Percentiles rank a stretch among this genome's conserved stretches.
Conservation (phyloP, 2,329 filamentous ascomycete species). For the Alternaria sp. region DNA sequence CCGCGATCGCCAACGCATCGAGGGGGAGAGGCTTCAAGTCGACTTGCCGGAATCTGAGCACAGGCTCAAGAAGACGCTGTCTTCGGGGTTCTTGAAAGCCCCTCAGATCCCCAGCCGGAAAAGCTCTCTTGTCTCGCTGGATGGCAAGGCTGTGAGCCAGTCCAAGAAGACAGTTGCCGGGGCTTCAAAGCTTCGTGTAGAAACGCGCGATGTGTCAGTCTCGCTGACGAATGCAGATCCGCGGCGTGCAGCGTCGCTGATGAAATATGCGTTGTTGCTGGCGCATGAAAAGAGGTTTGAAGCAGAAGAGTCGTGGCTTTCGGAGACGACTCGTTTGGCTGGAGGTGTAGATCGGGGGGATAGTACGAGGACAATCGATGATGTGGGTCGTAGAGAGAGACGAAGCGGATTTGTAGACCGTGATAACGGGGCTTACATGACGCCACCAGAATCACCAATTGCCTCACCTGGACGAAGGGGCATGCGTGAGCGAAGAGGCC, state of each 20-base stretch:
- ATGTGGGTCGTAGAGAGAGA: not conserved
- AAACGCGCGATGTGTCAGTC: not conserved
- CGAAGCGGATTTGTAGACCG: not conserved
- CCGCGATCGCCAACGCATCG: not conserved
- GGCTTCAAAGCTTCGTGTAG: not conserved
- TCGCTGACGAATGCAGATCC: constrained; percentile 3
- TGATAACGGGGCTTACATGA: not conserved
- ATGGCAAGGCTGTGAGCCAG: not conserved
- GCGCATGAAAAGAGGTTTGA: constrained; percentile 2
- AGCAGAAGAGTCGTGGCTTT: not conserved
- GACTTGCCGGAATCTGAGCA: not conserved
- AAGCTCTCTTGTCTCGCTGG: not conserved
- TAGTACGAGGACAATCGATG: not conserved
- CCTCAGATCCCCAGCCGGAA: constrained; percentile 33
- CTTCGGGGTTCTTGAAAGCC: not conserved
- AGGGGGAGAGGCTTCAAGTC: not conserved
- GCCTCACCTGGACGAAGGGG: not conserved
- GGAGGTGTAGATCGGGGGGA: not conserved
- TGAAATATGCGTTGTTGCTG: constrained; percentile 7
- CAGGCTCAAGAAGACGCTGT: not conserved
- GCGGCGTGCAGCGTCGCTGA: not conserved
- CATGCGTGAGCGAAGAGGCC: not conserved
- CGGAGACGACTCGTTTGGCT: not conserved
- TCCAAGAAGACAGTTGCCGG: not conserved
- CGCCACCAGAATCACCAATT: not conserved